A percentile compares a stretch with the other conserved stretches of the same genome.
phyloP scores from a whole-genome alignment of 2,329 filamentous ascomycete genomes.

The Akanthomyces lecanii region DNA sequence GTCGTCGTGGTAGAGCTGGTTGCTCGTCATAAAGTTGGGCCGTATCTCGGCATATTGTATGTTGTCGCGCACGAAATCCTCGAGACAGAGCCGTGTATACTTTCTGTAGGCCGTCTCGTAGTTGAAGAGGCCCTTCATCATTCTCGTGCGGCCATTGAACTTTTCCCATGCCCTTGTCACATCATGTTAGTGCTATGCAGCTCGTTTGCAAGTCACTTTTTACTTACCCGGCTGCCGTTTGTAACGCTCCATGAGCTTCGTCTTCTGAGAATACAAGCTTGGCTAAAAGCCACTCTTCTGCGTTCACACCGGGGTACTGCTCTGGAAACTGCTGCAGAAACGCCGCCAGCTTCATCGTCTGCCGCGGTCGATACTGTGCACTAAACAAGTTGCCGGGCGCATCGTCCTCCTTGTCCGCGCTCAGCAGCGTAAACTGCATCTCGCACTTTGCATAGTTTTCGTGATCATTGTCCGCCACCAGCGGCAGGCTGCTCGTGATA shows the following conservation, averaged over 20 bases:
- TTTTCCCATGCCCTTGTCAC: conserved; percentile 48
- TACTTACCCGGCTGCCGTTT: conserved; percentile 51
- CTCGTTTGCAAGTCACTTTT: background rate
- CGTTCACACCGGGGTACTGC: conserved; percentile 25
- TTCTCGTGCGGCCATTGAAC: conserved; percentile 65
- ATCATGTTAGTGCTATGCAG: conserved; percentile 15
- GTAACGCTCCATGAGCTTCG: conserved; percentile 51
- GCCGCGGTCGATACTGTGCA: conserved; percentile 39
- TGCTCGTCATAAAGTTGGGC: conserved; percentile 62
- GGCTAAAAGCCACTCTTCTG: conserved; percentile 51
- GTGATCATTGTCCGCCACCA: conserved; percentile 37
- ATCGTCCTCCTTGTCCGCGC: conserved; percentile 27
- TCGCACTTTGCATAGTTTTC: conserved; percentile 51
- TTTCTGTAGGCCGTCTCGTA: conserved; percentile 58
- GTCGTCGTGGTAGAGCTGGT: conserved; percentile 57
- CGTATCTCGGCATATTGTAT: conserved; percentile 70
- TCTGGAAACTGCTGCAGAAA: conserved; percentile 37
- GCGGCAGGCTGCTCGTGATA: conserved; percentile 54
- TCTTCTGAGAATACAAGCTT: conserved; percentile 61
- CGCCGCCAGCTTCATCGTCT: conserved; percentile 40
- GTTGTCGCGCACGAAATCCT: conserved; percentile 59
- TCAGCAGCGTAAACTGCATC: conserved; percentile 56
- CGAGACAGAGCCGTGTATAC: conserved; percentile 57
- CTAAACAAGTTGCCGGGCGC: conserved; percentile 46
- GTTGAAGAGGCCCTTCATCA: conserved; percentile 69